Evolutionary conservation across 352 stramenopile genomes (phyloP), one percentile per base, ranked within the genome.

Genomic region (Pythium sp.): DNA sequence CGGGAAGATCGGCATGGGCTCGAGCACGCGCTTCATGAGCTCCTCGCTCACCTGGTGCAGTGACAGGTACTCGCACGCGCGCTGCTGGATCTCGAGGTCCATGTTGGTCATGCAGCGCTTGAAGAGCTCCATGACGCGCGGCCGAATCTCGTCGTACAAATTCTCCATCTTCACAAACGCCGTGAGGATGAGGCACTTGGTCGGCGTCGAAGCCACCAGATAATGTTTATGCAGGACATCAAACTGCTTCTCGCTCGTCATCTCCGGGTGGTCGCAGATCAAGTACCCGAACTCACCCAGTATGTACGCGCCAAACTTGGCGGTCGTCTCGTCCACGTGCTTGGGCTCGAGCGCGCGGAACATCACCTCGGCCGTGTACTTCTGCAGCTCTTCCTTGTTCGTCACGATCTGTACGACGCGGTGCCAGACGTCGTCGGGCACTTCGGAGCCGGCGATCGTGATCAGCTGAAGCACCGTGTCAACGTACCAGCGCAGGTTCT

Each of bases 341-440:
- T 91, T 89, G 26, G 93, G 89, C 75, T 98, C 95, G 56, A 98
- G 86, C n/a, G 90, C 90, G 20, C 96, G 90, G 72, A 99, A 98
- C 75, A 99, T 89, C 61, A 97, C 97, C 63, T 97, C 82, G 6
- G 93, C 92, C 1, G 97, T 97, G 79, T 99, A 99, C 34, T 87
- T 81, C 70, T 99, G 95, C 53, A 99, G 70, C 68, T 98, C 92
- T 49, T 97, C 94, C 68, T 99, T 96, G 85, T 99, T 99, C 22
- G 97, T 99, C 32, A 99, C 93, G 76, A 99, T 99, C 78, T 99
- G 96, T 38, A 99, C 97, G n/a, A 99, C 95, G 57, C 97, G 93
- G 76, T 99, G 95, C 97, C 97, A 99, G 43, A 99, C 98, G 58
- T 97, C 89, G 78, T 98, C 94, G 58, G 92, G 95, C 8, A 98